Conservation (phyloP, 108 stramenopile genomes). For the Cylindrotheca closterium region DNA sequence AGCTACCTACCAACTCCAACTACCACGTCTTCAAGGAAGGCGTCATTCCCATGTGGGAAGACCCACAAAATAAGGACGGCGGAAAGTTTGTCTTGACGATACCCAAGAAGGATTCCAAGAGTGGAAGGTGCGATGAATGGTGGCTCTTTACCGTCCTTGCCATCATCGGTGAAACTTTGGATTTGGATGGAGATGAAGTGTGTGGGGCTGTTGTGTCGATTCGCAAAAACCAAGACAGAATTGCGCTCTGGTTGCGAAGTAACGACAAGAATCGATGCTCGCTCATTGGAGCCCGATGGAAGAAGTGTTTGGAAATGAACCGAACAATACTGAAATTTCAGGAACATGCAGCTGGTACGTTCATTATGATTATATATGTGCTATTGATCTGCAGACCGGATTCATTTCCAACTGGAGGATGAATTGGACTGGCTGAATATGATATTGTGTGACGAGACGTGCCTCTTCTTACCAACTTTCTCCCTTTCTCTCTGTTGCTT, state of each 20-base stretch:
- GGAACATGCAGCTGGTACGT: slow-evolving; percentile 73
- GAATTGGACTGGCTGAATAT: background rate
- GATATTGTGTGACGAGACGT: background rate
- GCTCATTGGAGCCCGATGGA: slow-evolving; percentile 79
- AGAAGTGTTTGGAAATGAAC: slow-evolving; percentile 80
- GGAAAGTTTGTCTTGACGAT: slow-evolving; percentile 88
- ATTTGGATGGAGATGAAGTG: slow-evolving; percentile 76
- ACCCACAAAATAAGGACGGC: slow-evolving; percentile 74
- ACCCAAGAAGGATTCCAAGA: slow-evolving; percentile 66
- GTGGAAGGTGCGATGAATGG: slow-evolving; percentile 67
- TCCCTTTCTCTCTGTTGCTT: slow-evolving; percentile 1
- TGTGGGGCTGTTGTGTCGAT: slow-evolving; percentile 88
- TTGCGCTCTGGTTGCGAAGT: slow-evolving; percentile 87
- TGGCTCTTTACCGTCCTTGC: slow-evolving; percentile 86
- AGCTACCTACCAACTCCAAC: slow-evolving; percentile 65
- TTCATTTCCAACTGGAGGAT: too few relatives aligned
- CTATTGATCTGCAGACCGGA: too few relatives aligned
- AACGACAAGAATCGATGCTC: slow-evolving; percentile 59
- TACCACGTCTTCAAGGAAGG: slow-evolving; percentile 91
- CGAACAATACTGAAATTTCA: slow-evolving; percentile 80
- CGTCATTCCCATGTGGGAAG: slow-evolving; percentile 95
- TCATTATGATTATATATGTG: too few relatives aligned
- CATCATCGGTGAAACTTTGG: slow-evolving; percentile 88
- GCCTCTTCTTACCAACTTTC: background rate
- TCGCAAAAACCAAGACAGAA: slow-evolving; percentile 80